phyloP scores from a whole-genome alignment of 305 asterid genomes.

The Fraxinus platypoda region DNA sequence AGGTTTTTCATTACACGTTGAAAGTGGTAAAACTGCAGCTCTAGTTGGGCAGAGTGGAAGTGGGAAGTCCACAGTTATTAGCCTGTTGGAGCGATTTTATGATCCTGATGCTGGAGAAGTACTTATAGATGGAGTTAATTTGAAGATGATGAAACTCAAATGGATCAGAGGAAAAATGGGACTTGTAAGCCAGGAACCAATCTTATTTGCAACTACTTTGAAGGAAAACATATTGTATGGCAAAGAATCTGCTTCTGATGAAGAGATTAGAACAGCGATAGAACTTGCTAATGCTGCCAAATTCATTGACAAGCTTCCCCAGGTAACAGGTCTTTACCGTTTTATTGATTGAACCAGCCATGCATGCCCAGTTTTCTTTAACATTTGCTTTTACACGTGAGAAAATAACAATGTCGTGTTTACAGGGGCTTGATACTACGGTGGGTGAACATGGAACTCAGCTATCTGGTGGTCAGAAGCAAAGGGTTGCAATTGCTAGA shows the following conservation, averaged over 20 bases:
- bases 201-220: constrained; percentile 45
- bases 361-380: neutral
- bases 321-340: constrained; percentile 17
- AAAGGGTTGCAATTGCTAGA: constrained; percentile 48
- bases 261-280: constrained; percentile 37
- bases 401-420: neutral
- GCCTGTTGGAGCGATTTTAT: constrained; percentile 60
- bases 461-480: constrained; percentile 55
- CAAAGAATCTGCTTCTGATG: constrained; percentile 35
- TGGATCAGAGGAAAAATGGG: constrained; percentile 56
- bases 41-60: constrained; percentile 69
- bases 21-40: constrained; percentile 47
- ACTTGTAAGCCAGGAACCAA: constrained; percentile 67
- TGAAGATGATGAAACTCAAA: constrained; percentile 40
- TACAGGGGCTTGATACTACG: constrained; percentile 37
- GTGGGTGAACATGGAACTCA: constrained; percentile 46
- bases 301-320: constrained; percentile 38
- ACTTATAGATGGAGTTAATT: constrained; percentile 46
- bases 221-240: constrained; percentile 53
- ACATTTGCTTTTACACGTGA: neutral
- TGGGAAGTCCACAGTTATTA: constrained; percentile 60
- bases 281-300: constrained; percentile 41
- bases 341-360: neutral
- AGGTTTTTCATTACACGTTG: constrained; percentile 41
- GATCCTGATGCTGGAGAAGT: constrained; percentile 59